phyloP scores from a whole-genome alignment of 2,329 filamentous ascomycete genomes.

The Cladobotryum mycophilum region DNA sequence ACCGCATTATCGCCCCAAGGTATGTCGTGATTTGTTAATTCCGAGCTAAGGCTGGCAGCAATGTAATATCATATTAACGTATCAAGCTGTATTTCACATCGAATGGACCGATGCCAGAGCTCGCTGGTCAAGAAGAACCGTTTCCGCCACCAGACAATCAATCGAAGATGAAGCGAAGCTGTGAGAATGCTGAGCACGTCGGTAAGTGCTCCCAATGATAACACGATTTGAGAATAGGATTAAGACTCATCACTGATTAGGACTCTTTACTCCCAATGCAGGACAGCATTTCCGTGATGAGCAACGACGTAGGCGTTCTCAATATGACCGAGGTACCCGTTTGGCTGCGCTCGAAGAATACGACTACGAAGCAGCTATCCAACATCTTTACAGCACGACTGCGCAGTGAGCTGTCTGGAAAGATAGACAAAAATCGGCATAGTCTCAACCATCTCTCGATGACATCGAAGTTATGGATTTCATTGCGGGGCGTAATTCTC shows the following conservation, averaged over 20 bases:
- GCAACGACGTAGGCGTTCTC: conserved; percentile 68
- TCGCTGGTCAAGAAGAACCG: conserved; percentile 63
- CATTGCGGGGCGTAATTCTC: conserved; percentile 6
- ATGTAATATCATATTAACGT: conserved; percentile 4
- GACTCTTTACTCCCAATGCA: conserved; percentile 73
- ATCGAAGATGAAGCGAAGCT: conserved; percentile 80
- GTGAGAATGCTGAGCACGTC: conserved; percentile 79
- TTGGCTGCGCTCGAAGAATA: conserved; percentile 62
- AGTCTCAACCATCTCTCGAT: conserved; percentile 1
- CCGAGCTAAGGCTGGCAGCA: too few species aligned
- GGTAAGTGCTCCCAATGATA: conserved; percentile 46
- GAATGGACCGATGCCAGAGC: conserved; percentile 40
- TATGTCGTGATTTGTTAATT: conserved; percentile 29
- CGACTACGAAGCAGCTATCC: conserved; percentile 42
- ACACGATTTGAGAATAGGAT: neutral
- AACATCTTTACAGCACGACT: conserved; percentile 29
- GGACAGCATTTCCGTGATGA: conserved; percentile 68
- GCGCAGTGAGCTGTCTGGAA: conserved; percentile 1
- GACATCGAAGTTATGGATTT: conserved; percentile 7
- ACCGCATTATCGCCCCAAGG: conserved; percentile 76
- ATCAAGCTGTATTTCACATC: conserved; percentile 46
- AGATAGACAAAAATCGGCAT: neutral
- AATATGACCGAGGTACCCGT: conserved; percentile 75
- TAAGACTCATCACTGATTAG: conserved; percentile 32
- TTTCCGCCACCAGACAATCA: conserved; percentile 79